Evolutionary conservation across 2,329 filamentous ascomycete species (phyloP), one percentile per base, ranked within the genome.

Genomic region (Cryphonectria radicalis): DNA sequence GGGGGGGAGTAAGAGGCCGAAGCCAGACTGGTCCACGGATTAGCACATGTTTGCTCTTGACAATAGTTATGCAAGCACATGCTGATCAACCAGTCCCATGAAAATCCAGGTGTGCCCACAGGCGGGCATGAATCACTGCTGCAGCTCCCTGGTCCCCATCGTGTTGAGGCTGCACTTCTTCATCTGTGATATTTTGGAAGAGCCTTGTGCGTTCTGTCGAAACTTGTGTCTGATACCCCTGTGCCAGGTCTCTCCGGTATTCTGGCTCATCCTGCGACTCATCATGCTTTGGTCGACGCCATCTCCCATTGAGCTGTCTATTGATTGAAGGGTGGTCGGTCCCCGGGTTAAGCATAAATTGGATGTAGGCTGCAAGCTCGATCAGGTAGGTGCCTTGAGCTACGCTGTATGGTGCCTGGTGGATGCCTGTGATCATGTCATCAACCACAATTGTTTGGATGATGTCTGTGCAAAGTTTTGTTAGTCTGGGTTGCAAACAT

Each of bases 381-480:
- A 50, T 50, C 22, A 50, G 46, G 22, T 50, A 50, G 10, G 46
- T 50, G 19, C 46, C 19, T 50, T 50, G 46, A n/a, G 46, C 46
- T 50, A 19, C 46, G n/a, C 46, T 50, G 22, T 50, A 50, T n/a
- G 46, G 46, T 50, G 19, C 46, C 17, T 50, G 46, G n/a, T 50
- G 46, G 46, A 35, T 53, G 40, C 43, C 63, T 7, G 25, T 53
- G 63, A 66, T 55, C 46, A 50, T 50, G 46, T 50, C 46, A n/a
- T 50, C 46, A 50, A 50, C 46, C 46, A 50, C 19, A n/a, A 50
- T 37, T 8, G 43, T 55, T 53, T 66, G 28, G 28, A 53, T 28
- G 17, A 66, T n/a, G 13, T 67, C 65, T 67, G 37, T 17, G 28
- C 22, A 11, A 42, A 43, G 4, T 4, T 4, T 43, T 59, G 35